Conservation (phyloP, 2,329 filamentous ascomycete species). For the Penicillium sp. region DNA sequence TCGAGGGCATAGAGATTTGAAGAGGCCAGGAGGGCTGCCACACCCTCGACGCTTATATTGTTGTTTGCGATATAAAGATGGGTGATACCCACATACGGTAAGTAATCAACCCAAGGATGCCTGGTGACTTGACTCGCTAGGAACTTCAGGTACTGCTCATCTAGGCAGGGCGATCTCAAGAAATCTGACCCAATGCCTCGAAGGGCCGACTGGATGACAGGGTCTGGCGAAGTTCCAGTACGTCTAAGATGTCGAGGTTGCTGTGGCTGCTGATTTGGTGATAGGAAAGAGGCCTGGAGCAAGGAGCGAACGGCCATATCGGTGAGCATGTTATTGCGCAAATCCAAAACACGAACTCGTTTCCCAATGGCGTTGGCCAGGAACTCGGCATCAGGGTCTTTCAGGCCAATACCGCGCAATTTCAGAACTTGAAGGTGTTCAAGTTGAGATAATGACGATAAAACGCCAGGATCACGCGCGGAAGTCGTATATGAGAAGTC, state of each 20-base stretch:
- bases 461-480: conserved; percentile 50
- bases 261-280: conserved; percentile 11
- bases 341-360: conserved; percentile 56
- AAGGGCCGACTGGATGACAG: conserved; percentile 7
- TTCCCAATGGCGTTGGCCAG: conserved; percentile 54
- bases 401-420: conserved; percentile 54
- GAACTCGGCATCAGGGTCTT: conserved; percentile 54
- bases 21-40: conserved; percentile 54
- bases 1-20: conserved; percentile 57
- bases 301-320: conserved; percentile 55
- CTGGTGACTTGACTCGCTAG: conserved; percentile 53
- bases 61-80: conserved; percentile 62
- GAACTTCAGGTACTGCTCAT: conserved; percentile 51
- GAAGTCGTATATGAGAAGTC: conserved; percentile 58
- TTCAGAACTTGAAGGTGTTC: conserved; percentile 58
- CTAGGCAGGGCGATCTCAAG: conserved; percentile 35
- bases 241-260: neutral
- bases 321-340: conserved; percentile 59
- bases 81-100: conserved; percentile 56
- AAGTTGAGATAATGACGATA: conserved; percentile 49
- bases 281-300: conserved; percentile 52
- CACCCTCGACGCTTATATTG: conserved; percentile 55
- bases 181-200: conserved; percentile 17
- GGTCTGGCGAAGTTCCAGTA: conserved; percentile 7
- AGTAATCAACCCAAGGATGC: conserved; percentile 57